These are phyloP conservation scores for Centrapalus pauciflorus DNA, from an alignment of 129 eudicot genomes.

Conservation along the genomic window DNA sequence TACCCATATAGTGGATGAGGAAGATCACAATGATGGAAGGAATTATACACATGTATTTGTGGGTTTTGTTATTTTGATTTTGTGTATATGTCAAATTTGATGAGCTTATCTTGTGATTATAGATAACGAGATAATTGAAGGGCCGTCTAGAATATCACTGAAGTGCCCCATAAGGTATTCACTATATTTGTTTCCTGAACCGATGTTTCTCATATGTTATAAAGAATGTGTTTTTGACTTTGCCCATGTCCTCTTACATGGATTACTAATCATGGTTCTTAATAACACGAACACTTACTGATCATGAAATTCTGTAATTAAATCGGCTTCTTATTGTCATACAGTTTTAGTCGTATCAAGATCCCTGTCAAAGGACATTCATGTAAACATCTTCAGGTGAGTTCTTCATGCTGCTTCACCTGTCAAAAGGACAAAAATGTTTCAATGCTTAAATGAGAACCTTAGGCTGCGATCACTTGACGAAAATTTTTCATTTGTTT, in stretches of 20 bases:
- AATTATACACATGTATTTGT: neutral
- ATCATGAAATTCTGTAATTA: neutral
- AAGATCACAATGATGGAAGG: neutral
- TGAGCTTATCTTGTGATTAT: neutral
- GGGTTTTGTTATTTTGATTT: neutral
- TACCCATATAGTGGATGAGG: neutral
- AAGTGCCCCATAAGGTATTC: conserved; percentile 87
- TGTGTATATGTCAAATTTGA: neutral
- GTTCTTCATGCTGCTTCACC: conserved; percentile 11
- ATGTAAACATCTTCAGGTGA: conserved; percentile 85
- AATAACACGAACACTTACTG: neutral
- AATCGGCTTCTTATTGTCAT: conserved; percentile 7
- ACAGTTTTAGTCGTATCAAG: conserved; percentile 63
- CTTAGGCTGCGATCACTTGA: neutral
- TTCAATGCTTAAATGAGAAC: neutral
- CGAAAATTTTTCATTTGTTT: too few species aligned
- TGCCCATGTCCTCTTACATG: too few species aligned
- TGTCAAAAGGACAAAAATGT: neutral
- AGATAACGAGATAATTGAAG: conserved; percentile 83
- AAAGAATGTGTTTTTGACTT: neutral
- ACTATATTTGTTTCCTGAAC: neutral
- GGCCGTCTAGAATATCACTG: conserved; percentile 70
- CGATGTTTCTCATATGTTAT: neutral
- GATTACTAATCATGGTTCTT: neutral
- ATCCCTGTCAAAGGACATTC: conserved; percentile 79